phyloP scores from a whole-genome alignment of 371 early-diverging fungal genomes.

The Mortierella sp. region DNA sequence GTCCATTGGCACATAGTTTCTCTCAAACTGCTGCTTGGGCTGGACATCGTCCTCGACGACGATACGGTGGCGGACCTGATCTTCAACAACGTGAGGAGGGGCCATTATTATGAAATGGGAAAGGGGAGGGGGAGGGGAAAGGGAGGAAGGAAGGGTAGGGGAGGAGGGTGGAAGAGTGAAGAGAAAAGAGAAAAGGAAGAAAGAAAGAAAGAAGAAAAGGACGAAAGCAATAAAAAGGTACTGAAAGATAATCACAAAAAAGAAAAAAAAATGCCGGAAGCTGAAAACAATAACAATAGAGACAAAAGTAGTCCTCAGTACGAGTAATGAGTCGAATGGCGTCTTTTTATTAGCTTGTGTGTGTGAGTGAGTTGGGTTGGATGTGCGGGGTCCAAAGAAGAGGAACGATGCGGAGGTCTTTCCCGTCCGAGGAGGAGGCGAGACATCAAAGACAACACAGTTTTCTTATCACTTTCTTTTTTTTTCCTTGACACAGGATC shows the following conservation, averaged over 20 bases:
- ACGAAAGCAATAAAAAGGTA: background rate
- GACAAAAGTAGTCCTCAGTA: background rate
- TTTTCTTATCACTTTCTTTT: background rate
- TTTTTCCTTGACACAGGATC: background rate
- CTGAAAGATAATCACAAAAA: conserved; percentile 3
- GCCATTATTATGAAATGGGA: conserved; percentile 23
- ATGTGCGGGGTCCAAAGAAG: conserved; percentile 1
- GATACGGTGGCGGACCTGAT: conserved; percentile 33
- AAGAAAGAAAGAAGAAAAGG: background rate
- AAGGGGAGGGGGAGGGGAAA: background rate
- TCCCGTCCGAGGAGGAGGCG: too few relatives aligned
- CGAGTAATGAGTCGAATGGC: conserved; percentile 10
- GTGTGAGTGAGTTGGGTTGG: background rate
- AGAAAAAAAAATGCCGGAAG: background rate
- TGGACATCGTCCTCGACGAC: conserved; percentile 31
- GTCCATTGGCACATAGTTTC: conserved; percentile 68
- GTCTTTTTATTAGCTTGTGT: background rate
- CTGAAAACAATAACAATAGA: background rate
- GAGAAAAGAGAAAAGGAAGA: conserved; percentile 5
- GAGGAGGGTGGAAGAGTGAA: background rate
- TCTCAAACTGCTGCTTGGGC: conserved; percentile 53
- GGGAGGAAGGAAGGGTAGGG: background rate
- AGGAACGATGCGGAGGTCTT: background rate
- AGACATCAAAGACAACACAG: background rate
- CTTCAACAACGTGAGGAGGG: conserved; percentile 43